A percentile compares a stretch with the other conserved stretches of the same genome.
These are phyloP conservation scores for Adansonia grandidieri DNA, from an alignment of 441 rosid genomes.

Conservation along the genomic window DNA sequence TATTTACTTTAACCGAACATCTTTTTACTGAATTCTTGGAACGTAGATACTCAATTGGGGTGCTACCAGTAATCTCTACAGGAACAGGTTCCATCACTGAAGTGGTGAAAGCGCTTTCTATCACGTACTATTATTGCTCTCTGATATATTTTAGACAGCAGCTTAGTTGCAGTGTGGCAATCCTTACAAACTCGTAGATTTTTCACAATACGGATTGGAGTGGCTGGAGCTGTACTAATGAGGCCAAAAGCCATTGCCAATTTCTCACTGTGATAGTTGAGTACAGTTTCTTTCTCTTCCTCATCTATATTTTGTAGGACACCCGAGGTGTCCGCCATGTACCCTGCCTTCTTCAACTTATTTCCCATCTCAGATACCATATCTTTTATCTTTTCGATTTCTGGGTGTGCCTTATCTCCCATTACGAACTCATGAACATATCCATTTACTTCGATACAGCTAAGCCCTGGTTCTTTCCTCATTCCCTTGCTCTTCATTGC, in stretches of 20 bases:
- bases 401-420: slow-evolving; percentile 31
- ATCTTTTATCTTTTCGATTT: slow-evolving; percentile 26
- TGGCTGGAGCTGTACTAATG: slow-evolving; percentile 37
- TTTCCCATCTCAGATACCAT: slow-evolving; percentile 34
- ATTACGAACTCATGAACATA: slow-evolving; percentile 33
- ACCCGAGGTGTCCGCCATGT: slow-evolving; percentile 29
- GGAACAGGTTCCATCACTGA: slow-evolving; percentile 41
- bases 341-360: slow-evolving; percentile 34
- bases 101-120: slow-evolving; percentile 42
- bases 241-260: slow-evolving; percentile 41
- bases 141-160: slow-evolving; percentile 36
- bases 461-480: slow-evolving; percentile 42
- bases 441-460: slow-evolving; percentile 39
- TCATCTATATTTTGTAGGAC: slow-evolving; percentile 31
- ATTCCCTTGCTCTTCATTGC: slow-evolving; percentile 33
- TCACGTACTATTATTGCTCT: slow-evolving; percentile 40
- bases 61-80: slow-evolving; percentile 40
- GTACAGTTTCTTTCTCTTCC: slow-evolving; percentile 34
- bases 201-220: slow-evolving; percentile 33
- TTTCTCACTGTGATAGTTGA: slow-evolving; percentile 39
- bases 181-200: slow-evolving; percentile 43
- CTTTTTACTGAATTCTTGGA: background rate
- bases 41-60: background rate
- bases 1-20: background rate
- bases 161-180: slow-evolving; percentile 44